phyloP scores from a whole-genome alignment of 1,284 basidiomycete genomes.

The Puccinia hordei region DNA sequence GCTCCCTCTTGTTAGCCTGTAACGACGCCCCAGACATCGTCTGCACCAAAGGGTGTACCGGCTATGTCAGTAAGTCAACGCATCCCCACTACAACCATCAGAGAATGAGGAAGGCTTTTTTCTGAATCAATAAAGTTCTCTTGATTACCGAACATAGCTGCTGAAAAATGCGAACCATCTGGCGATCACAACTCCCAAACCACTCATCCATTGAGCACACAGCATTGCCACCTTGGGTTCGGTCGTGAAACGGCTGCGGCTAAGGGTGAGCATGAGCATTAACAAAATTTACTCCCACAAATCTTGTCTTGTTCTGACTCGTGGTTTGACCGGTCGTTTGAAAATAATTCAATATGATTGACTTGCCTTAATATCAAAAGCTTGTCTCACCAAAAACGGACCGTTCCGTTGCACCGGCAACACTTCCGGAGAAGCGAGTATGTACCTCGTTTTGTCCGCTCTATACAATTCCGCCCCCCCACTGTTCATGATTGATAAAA shows the following conservation, averaged over 20 bases:
- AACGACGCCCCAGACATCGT: background rate
- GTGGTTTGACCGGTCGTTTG: no score
- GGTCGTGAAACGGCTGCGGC: background rate
- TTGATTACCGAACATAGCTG: background rate
- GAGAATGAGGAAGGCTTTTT: background rate
- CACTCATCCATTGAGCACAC: background rate
- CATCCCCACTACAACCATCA: background rate
- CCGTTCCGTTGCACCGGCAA: background rate
- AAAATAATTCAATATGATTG: no score
- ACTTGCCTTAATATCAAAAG: background rate
- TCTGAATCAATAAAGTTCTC: no score
- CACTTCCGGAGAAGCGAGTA: background rate
- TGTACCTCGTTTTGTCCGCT: background rate
- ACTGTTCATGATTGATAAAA: background rate
- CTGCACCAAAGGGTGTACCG: background rate
- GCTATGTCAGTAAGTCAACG: background rate
- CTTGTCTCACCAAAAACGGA: background rate
- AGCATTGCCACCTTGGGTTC: background rate
- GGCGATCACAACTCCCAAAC: background rate
- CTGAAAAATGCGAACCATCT: background rate
- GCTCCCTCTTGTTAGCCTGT: background rate
- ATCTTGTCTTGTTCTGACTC: no score
- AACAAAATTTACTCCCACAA: background rate
- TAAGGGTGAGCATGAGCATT: background rate
- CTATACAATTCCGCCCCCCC: background rate